These are phyloP conservation scores for Tilletiaria anomala DNA, from an alignment of 1,284 basidiomycete genomes.

Conservation along the genomic window DNA sequence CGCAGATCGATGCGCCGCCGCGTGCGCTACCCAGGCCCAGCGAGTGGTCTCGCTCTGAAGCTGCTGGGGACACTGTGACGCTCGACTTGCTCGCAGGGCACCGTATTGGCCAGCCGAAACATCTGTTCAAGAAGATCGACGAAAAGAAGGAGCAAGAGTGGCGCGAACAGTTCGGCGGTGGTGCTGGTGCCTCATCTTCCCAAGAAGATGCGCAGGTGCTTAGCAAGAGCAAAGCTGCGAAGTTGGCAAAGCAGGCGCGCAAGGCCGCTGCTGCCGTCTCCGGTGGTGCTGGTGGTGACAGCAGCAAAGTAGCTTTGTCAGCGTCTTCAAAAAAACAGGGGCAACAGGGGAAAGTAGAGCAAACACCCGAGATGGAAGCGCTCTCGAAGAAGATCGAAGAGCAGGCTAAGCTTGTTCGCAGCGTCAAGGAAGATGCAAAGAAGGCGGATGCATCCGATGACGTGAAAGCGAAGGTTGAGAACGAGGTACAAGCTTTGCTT, in stretches of 20 bases:
- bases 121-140: slow-evolving; percentile 88
- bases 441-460: slow-evolving; percentile 1
- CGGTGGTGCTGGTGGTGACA: slow-evolving; percentile 1
- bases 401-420: slow-evolving; percentile 21
- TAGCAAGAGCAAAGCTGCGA: slow-evolving; percentile 34
- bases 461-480: slow-evolving; percentile 7
- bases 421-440: slow-evolving; percentile 14
- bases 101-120: slow-evolving; percentile 66
- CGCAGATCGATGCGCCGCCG: slow-evolving; percentile 77
- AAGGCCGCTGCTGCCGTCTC: slow-evolving; percentile 15
- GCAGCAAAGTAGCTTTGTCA: no score
- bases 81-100: slow-evolving; percentile 80
- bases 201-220: slow-evolving; percentile 16
- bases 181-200: slow-evolving; percentile 47
- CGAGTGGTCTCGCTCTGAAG: slow-evolving; percentile 50
- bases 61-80: no score
- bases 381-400: slow-evolving; percentile 17
- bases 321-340: no score
- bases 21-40: slow-evolving; percentile 44
- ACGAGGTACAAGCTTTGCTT: slow-evolving; percentile 10
- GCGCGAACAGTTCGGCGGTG: slow-evolving; percentile 65
- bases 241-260: slow-evolving; percentile 31
- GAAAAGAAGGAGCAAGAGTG: slow-evolving; percentile 74
- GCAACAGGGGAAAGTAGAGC: slow-evolving; percentile 11
- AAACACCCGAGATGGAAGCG: slow-evolving; percentile 24